Evolutionary conservation across 1,284 basidiomycete genomes (phyloP).

Genomic region (Trametes polyzona): DNA sequence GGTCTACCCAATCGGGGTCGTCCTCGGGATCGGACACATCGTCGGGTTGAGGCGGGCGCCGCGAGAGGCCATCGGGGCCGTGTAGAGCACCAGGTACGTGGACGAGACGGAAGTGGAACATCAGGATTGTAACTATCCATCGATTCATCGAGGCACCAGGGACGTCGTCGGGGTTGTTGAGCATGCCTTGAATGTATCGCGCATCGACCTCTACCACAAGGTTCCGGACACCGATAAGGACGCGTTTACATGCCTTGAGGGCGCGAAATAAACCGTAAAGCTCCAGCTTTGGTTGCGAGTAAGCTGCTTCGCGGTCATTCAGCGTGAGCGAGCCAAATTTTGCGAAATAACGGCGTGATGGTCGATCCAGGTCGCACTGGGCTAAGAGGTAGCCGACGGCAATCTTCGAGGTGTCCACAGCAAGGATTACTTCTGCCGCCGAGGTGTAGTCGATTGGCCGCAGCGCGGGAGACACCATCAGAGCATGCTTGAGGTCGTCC

Average conservation of each 20-base stretch:
- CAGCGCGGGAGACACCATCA: slow-evolving; percentile 24
- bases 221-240: slow-evolving; percentile 40
- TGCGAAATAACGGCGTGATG: no score
- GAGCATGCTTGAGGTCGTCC: slow-evolving; percentile 29
- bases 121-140: slow-evolving; percentile 44
- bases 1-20: slow-evolving; percentile 39
- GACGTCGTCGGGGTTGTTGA: slow-evolving; percentile 34
- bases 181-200: slow-evolving; percentile 27
- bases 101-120: slow-evolving; percentile 39
- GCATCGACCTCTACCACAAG: slow-evolving; percentile 42
- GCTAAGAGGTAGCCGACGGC: slow-evolving; percentile 39
- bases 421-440: slow-evolving; percentile 37
- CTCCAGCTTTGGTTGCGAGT: slow-evolving; percentile 47
- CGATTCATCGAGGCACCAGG: slow-evolving; percentile 42
- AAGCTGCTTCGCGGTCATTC: slow-evolving; percentile 40
- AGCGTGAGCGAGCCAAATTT: slow-evolving; percentile 37
- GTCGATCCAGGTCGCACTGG: slow-evolving; percentile 32
- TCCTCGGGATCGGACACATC: slow-evolving; percentile 26
- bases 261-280: slow-evolving; percentile 44
- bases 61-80: slow-evolving; percentile 42
- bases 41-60: slow-evolving; percentile 25
- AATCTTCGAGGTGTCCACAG: slow-evolving; percentile 40
- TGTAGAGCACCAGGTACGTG: slow-evolving; percentile 43
- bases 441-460: slow-evolving; percentile 56
- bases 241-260: slow-evolving; percentile 30